Base-by-base conservation (phyloP, 163 green algal genomes). In the Chlamydomonas reinhardtii region DNA sequence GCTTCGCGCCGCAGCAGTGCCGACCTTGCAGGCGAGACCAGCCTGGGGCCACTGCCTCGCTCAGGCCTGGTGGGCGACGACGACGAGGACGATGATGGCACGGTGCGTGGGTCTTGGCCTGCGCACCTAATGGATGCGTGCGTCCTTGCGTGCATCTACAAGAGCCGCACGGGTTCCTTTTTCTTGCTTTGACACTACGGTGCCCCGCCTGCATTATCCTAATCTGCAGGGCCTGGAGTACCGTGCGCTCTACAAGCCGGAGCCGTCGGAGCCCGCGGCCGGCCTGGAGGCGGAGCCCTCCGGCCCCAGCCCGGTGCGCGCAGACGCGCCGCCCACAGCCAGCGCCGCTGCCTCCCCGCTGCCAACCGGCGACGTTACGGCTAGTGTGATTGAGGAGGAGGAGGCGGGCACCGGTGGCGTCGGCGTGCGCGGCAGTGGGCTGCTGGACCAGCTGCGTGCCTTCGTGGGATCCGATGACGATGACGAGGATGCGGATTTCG, bases 171-270 rank as follows among this genome's bases (percentile, higher is more conserved):
- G n/a, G n/a, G n/a, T 48, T 14, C 39, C 39, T 8, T 48, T 48
- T 48, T 48, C 39, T 5, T 48, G 39, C 39, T 48, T 5, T 48
- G 39, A n/a, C n/a, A n/a, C n/a, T n/a, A n/a, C n/a, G n/a, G n/a
- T n/a, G n/a, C n/a, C n/a, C n/a, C n/a, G n/a, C n/a, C n/a, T n/a
- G n/a, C n/a, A n/a, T n/a, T n/a, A n/a, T n/a, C n/a, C n/a, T n/a
- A n/a, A 17, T 74, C 17, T 29, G 31, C 68, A 77, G 79, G 68
- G 79, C 34, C 68, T 85, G 52, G 79, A 85, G 79, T 85, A 85
- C 48, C 79, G 68, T n/a, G 79, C 79, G 12, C 22, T 85, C 2
- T 85, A 85, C 68, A 14, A 70, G 66, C 66, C 37, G 32, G 29
- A 35, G 39, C 39, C 62, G 27, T 17, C 25, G 5, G 62, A 76